These are phyloP conservation scores for Thymus mandschuricus DNA, from an alignment of 257 asterid genomes.

Conservation along the genomic window DNA sequence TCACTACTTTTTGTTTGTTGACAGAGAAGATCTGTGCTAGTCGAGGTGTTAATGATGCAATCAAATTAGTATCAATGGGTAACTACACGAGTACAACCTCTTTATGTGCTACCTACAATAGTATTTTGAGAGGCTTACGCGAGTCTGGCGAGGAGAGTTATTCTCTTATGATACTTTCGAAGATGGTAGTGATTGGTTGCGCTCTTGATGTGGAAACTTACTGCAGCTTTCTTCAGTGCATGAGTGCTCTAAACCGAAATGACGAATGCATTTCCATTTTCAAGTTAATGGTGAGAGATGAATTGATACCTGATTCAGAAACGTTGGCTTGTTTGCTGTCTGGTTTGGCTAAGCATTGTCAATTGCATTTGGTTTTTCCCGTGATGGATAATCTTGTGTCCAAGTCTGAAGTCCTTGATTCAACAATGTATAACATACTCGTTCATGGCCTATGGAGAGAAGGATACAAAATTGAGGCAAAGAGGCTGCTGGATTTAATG, in stretches of 20 bases:
- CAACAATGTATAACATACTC: constrained; percentile 49
- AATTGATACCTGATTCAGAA: constrained; percentile 50
- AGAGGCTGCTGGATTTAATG: constrained; percentile 59
- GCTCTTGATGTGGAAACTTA: constrained; percentile 52
- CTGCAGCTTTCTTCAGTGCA: constrained; percentile 50
- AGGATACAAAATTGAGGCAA: constrained; percentile 63
- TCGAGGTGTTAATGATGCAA: constrained; percentile 48
- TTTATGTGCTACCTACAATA: constrained; percentile 44
- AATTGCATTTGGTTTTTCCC: constrained; percentile 52
- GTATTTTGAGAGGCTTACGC: constrained; percentile 54
- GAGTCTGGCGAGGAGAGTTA: constrained; percentile 35
- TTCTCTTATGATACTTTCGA: constrained; percentile 49
- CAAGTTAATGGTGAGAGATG: constrained; percentile 57
- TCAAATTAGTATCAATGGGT: constrained; percentile 48
- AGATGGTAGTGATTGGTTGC: constrained; percentile 63
- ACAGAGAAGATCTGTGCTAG: constrained; percentile 49
- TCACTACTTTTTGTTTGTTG: constrained; percentile 49
- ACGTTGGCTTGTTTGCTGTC: constrained; percentile 53
- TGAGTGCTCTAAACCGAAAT: constrained; percentile 35
- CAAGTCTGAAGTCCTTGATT: constrained; percentile 49
- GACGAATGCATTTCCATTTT: constrained; percentile 42
- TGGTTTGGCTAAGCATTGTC: constrained; percentile 48
- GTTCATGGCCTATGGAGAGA: constrained; percentile 70
- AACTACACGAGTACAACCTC: constrained; percentile 35
- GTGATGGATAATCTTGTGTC: constrained; percentile 43